Conservation (phyloP, 805 yeast genomes). For the Candida taoyuanica region DNA sequence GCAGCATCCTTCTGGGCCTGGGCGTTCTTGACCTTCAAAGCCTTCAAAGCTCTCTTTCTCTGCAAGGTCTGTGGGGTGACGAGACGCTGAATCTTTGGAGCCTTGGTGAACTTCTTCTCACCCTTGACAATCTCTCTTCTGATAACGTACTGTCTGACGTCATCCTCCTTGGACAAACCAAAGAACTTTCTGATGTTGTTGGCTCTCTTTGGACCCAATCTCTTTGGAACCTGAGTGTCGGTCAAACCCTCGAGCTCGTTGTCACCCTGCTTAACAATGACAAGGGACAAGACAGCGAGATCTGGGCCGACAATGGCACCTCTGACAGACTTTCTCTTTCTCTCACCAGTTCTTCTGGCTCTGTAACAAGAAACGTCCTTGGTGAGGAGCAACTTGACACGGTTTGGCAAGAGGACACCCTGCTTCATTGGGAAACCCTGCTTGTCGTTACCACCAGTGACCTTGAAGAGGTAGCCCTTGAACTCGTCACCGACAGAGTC, state of each 20-base stretch:
- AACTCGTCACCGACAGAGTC: slow-evolving; percentile 96
- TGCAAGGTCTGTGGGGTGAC: slow-evolving; percentile 98
- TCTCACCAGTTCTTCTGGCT: slow-evolving; percentile 99
- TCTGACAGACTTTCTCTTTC: slow-evolving; percentile 99
- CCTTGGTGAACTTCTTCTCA: slow-evolving; percentile 98
- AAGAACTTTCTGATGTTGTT: slow-evolving; percentile 99
- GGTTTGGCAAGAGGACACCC: slow-evolving; percentile 99
- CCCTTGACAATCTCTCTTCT: slow-evolving; percentile 98
- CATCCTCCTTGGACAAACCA: slow-evolving; percentile 83
- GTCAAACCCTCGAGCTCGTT: slow-evolving; percentile 94
- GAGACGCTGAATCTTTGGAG: slow-evolving; percentile 99
- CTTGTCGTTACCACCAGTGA: slow-evolving; percentile 99
- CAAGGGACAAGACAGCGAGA: slow-evolving; percentile 90
- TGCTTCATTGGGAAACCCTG: slow-evolving; percentile 99
- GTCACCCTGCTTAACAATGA: slow-evolving; percentile 97
- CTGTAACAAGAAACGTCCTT: slow-evolving; percentile 98
- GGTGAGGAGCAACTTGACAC: slow-evolving; percentile 92
- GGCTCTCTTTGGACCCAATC: slow-evolving; percentile 99
- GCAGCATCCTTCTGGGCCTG: slow-evolving; percentile 99
- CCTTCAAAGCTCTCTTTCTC: slow-evolving; percentile 96
- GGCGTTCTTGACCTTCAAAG: slow-evolving; percentile 93
- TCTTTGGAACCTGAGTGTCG: slow-evolving; percentile 92
- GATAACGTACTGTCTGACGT: slow-evolving; percentile 75
- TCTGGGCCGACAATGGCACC: slow-evolving; percentile 98
- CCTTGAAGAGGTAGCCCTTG: slow-evolving; percentile 98